These are phyloP conservation scores for Clathrus columnatus DNA, from an alignment of 768 basidiomycete genomes.

Conservation along the genomic window DNA sequence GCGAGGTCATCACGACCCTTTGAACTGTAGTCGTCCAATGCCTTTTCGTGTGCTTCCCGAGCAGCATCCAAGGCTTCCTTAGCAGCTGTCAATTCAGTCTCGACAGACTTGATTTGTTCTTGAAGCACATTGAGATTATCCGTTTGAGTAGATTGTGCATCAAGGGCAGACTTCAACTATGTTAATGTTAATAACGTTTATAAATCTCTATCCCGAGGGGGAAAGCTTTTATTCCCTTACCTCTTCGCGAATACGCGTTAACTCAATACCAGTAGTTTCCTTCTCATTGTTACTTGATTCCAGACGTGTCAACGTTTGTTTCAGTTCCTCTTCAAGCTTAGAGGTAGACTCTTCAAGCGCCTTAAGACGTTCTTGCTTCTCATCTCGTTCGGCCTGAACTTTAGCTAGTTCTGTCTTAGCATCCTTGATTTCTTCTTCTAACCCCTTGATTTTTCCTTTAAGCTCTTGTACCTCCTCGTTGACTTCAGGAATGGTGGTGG, in stretches of 20 bases:
- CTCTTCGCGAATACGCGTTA: conserved; percentile 39
- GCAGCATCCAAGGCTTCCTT: conserved; percentile 47
- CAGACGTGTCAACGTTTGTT: conserved; percentile 33
- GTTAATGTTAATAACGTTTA: too few species aligned
- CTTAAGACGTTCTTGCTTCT: conserved; percentile 35
- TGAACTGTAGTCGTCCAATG: conserved; percentile 38
- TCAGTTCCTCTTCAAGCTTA: conserved; percentile 40
- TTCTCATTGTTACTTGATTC: conserved; percentile 25
- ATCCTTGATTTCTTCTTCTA: conserved; percentile 44
- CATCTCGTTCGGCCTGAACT: conserved; percentile 37
- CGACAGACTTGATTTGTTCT: conserved; percentile 41
- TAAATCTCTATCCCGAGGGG: too few species aligned
- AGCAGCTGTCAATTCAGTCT: conserved; percentile 40
- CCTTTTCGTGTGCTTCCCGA: conserved; percentile 36
- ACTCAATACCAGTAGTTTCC: conserved; percentile 22
- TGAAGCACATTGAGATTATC: conserved; percentile 41
- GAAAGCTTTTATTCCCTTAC: conserved; percentile 32
- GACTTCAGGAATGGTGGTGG: conserved; percentile 35
- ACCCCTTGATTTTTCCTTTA: conserved; percentile 38
- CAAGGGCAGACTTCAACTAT: conserved; percentile 47
- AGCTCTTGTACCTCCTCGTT: conserved; percentile 48
- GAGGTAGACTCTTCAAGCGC: conserved; percentile 43
- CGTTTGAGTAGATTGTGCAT: conserved; percentile 31
- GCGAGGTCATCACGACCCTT: conserved; percentile 55
- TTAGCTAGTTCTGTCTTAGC: conserved; percentile 43